These are phyloP conservation scores for Daucus carota DNA, from an alignment of 129 eudicot genomes.

Conservation along the genomic window DNA sequence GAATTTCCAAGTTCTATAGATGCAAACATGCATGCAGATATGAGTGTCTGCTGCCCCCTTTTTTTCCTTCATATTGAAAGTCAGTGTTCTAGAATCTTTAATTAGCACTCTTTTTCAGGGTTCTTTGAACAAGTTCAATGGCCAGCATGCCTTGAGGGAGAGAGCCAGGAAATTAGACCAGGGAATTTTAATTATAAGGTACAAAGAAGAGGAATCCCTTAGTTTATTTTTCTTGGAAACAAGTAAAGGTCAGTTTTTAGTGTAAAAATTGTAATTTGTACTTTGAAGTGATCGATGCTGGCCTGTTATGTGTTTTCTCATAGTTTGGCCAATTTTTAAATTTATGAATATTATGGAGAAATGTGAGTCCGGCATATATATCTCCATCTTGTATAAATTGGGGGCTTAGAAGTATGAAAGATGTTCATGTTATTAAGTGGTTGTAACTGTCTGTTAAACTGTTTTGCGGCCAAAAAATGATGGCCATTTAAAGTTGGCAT, in stretches of 20 bases:
- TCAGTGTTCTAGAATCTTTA: not conserved
- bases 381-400: not conserved
- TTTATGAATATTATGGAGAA: not conserved
- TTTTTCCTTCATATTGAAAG: not conserved
- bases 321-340: not conserved
- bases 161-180: conserved; percentile 91
- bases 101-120: conserved; percentile 43
- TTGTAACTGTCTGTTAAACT: not conserved
- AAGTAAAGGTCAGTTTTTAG: not conserved
- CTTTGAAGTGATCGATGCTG: not conserved
- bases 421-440: not conserved
- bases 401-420: not conserved
- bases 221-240: not conserved
- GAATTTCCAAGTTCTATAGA: not conserved
- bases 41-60: not conserved
- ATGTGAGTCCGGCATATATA: not conserved
- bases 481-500: not conserved
- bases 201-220: conserved; percentile 12
- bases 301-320: not conserved
- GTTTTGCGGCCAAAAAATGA: not conserved
- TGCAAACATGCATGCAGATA: not conserved
- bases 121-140: conserved; percentile 86
- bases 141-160: conserved; percentile 98
- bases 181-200: conserved; percentile 96
- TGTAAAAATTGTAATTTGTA: not conserved